These are phyloP conservation scores for Neoboletus magnificus DNA, from an alignment of 768 basidiomycete species.

Conservation along the genomic window DNA sequence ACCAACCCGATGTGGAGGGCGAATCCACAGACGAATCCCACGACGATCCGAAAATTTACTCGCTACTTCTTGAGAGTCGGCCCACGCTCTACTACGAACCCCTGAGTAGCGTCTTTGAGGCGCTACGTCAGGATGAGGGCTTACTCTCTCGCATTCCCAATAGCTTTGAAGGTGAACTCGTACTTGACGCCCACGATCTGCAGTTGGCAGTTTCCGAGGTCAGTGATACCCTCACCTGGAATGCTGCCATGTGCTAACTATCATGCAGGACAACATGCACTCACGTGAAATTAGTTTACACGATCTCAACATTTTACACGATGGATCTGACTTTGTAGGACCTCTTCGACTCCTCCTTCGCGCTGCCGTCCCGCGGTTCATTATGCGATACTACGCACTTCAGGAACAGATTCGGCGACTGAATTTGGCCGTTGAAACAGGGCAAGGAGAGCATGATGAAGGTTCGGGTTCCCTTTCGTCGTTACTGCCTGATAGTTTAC, in stretches of 20 bases:
- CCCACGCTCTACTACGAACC: conserved; percentile 80
- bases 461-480: conserved; percentile 9
- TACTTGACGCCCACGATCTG: conserved; percentile 69
- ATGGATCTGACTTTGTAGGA: conserved; percentile 58
- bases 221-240: background rate
- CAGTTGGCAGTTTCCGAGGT: conserved; percentile 67
- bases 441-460: conserved; percentile 18
- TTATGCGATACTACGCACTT: conserved; percentile 59
- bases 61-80: conserved; percentile 56
- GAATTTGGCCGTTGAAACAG: conserved; percentile 22
- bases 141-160: conserved; percentile 44
- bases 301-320: conserved; percentile 68
- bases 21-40: conserved; percentile 19
- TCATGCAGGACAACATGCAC: conserved; percentile 61
- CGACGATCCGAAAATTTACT: conserved; percentile 17
- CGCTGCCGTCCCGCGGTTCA: conserved; percentile 54
- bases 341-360: conserved; percentile 60
- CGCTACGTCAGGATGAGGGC: conserved; percentile 59
- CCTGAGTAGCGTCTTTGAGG: conserved; percentile 64
- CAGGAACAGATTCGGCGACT: conserved; percentile 52
- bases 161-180: conserved; percentile 57
- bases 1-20: conserved; percentile 39
- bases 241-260: conserved; percentile 2
- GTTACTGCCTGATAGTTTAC: background rate
- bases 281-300: conserved; percentile 68